These are phyloP conservation scores for Aspergillus unguis DNA, from an alignment of 2,329 filamentous ascomycete genomes.

Conservation along the genomic window DNA sequence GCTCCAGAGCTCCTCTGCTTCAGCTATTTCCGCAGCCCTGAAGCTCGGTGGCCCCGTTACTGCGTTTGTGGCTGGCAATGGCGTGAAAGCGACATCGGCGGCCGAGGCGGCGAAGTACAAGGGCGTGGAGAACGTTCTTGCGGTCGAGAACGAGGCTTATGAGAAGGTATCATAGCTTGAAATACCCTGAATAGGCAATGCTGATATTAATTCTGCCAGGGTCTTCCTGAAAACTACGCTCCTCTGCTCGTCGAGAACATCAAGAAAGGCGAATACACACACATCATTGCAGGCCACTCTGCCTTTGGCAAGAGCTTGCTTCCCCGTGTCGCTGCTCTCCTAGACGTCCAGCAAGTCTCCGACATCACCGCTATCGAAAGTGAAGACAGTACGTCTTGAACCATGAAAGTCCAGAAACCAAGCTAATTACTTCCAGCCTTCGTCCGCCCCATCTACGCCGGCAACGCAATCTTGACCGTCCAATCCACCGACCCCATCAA, in stretches of 20 bases:
- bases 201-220: conserved; percentile 47
- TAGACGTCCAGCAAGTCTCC: conserved; percentile 90
- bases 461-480: conserved; percentile 94
- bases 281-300: conserved; percentile 85
- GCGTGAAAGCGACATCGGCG: conserved; percentile 67
- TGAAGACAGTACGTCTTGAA: conserved; percentile 66
- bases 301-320: conserved; percentile 95
- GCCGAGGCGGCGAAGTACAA: conserved; percentile 83
- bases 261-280: conserved; percentile 90
- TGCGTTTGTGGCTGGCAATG: conserved; percentile 79
- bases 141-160: conserved; percentile 83
- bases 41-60: conserved; percentile 83
- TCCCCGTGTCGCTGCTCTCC: conserved; percentile 82
- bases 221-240: conserved; percentile 91
- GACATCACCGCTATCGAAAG: conserved; percentile 83
- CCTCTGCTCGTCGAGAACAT: conserved; percentile 92
- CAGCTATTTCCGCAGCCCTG: conserved; percentile 79
- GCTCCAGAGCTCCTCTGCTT: conserved; percentile 76
- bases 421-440: conserved; percentile 56
- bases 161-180: conserved; percentile 64
- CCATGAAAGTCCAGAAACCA: neutral
- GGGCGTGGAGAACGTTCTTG: conserved; percentile 87
- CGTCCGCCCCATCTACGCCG: conserved; percentile 93
- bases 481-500: conserved; percentile 84
- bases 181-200: neutral